phyloP scores from a whole-genome alignment of 768 basidiomycete genomes.

The Auriscalpium microsporum region DNA sequence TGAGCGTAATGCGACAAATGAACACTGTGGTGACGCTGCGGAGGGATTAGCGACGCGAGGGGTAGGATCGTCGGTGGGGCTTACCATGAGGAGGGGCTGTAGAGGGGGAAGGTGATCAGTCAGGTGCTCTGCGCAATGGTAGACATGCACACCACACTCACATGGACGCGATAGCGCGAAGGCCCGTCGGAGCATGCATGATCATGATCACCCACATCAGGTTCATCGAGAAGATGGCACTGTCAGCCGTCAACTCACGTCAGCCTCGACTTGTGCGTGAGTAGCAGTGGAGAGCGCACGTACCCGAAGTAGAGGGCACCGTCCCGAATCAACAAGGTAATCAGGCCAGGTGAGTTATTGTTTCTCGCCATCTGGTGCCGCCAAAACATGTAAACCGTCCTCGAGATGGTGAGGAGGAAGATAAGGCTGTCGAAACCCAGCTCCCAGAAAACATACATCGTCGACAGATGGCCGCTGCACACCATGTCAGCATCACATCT shows the following conservation, averaged over 20 bases:
- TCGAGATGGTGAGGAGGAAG: constrained; percentile 11
- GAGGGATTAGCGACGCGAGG: neutral
- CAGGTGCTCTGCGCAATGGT: neutral
- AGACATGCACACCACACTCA: neutral
- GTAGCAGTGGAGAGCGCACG: neutral
- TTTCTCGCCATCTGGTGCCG: neutral
- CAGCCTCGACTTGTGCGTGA: neutral
- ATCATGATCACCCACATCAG: constrained; percentile 15
- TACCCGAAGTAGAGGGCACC: constrained; percentile 14
- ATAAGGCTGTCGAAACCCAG: constrained; percentile 11
- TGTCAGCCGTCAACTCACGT: neutral
- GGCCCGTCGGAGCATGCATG: constrained; percentile 12
- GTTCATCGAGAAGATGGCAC: constrained; percentile 13
- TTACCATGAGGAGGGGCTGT: constrained; percentile 13
- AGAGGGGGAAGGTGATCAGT: neutral
- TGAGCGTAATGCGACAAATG: constrained; percentile 15
- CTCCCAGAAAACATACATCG: constrained; percentile 13
- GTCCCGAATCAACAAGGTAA: constrained; percentile 6
- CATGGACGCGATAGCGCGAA: constrained; percentile 12
- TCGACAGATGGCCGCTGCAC: constrained; percentile 6
- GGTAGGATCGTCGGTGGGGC: neutral
- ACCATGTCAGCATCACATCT: neutral
- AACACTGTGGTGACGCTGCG: constrained; percentile 10
- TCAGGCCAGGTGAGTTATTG: neutral
- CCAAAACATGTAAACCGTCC: constrained; percentile 12